Conservation (phyloP, 768 basidiomycete genomes). For the Chlorophyllum brunneum region DNA sequence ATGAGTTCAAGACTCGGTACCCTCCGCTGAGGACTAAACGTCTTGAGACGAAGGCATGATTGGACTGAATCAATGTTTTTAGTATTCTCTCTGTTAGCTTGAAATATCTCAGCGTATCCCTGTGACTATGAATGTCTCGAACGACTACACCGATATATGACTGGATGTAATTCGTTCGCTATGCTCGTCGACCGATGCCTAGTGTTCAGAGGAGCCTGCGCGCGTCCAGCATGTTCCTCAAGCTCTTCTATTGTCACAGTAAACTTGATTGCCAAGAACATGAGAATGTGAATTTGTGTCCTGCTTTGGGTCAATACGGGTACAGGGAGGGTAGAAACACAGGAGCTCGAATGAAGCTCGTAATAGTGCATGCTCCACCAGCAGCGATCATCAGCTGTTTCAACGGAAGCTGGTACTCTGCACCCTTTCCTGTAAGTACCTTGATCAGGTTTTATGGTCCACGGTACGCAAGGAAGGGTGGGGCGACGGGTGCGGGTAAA, state of each 20-base stretch:
- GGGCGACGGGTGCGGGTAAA: conserved; percentile 82
- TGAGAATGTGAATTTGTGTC: conserved; percentile 59
- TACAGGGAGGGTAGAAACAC: neutral
- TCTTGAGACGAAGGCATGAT: no score
- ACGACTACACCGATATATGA: no score
- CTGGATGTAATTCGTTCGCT: no score
- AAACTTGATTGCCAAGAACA: no score
- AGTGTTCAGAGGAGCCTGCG: no score
- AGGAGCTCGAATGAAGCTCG: conserved; percentile 69
- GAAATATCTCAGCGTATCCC: no score
- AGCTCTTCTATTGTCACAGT: no score
- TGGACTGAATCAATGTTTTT: no score
- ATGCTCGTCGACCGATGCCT: no score
- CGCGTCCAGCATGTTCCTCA: no score
- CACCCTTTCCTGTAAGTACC: conserved; percentile 19
- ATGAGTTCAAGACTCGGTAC: neutral
- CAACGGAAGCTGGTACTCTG: conserved; percentile 42
- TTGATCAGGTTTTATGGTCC: conserved; percentile 66
- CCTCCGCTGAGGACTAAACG: neutral
- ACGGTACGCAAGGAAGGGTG: conserved; percentile 82
- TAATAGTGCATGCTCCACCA: conserved; percentile 80
- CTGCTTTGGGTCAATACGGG: conserved; percentile 31
- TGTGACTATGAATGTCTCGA: no score
- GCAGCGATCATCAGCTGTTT: conserved; percentile 76
- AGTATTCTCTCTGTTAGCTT: no score